Base-by-base conservation (phyloP, 2,329 filamentous ascomycete genomes). In the Eurotiales sp. region DNA sequence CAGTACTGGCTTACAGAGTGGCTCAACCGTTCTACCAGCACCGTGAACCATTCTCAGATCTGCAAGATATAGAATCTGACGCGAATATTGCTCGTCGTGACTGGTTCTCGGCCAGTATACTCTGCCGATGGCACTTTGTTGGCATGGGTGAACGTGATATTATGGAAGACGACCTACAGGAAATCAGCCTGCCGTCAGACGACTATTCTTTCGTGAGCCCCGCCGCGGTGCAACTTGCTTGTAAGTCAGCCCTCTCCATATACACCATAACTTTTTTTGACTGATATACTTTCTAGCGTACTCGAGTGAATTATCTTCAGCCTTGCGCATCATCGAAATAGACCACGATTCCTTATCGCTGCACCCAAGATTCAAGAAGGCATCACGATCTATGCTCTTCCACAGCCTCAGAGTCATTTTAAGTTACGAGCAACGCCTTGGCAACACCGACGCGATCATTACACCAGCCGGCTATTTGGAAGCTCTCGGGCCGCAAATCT, bases 91-190 rank as follows among this genome's bases (percentile, higher is more conserved):
- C 64, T 19, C 62, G 71, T 21, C 69, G 70, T 19, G 67, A 62
- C 50, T 74, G 70, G 68, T 67, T 71, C 4, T 66, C 67, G 2
- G 55, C 72, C 48, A 62, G 63, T 30, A 69, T 73, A 30, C 52
- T 73, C 37, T 61, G 64, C 6, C 70, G 71, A 34, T 73, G 70
- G 70, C 69, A 73, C 55, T 63, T 67, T 17, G 63, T 72, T 27
- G 71, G 70, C 57, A 66, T 71, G 12, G 70, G 69, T 36, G 69
- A 71, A 40, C 61, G 61, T 17, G 72, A 68, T 52, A 59, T 71
- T 29, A 61, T 73, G 36, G 65, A 63, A 30, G 64, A 58, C 10
- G 52, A 51, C 37, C 40, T 47, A 12, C 60, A 69, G 29, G 70
- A 72, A 49, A 66, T 71, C 46, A 66, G 64, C 43, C 65, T 65